Conservation (phyloP, 306 rosid species). For the Gynostemma pentaphyllum region DNA sequence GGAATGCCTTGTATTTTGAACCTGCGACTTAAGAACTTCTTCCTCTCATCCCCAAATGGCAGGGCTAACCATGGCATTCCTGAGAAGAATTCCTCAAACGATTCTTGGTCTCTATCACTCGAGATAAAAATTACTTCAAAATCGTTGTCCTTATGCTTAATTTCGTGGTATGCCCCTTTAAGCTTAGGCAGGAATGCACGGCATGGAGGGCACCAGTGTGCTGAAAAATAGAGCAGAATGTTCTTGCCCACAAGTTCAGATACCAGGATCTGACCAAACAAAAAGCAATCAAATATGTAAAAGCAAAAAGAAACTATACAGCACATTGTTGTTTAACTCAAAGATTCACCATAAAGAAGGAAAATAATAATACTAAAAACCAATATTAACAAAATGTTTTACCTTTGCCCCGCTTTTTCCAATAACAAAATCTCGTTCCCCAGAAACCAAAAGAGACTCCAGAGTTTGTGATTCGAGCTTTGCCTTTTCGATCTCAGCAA, state of each 20-base stretch:
- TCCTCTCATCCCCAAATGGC: constrained; percentile 67
- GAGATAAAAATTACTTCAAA: constrained; percentile 67
- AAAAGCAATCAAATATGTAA: not conserved
- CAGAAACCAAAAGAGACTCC: constrained; percentile 46
- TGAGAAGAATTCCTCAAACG: constrained; percentile 48
- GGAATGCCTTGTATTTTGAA: constrained; percentile 62
- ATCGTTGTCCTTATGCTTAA: constrained; percentile 39
- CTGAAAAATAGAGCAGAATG: constrained; percentile 76
- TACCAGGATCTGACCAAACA: constrained; percentile 39
- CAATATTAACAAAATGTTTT: not conserved
- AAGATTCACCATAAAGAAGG: no score
- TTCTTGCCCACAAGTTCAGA: constrained; percentile 55
- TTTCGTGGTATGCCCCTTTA: constrained; percentile 37
- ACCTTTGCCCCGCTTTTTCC: constrained; percentile 48
- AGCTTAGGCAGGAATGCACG: constrained; percentile 70
- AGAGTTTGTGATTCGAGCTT: constrained; percentile 49
- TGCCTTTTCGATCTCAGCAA: constrained; percentile 42
- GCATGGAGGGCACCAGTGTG: constrained; percentile 77
- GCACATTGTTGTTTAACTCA: not conserved
- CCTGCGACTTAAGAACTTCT: constrained; percentile 32
- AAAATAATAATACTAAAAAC: not conserved
- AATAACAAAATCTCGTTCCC: constrained; percentile 35
- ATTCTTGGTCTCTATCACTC: constrained; percentile 46
- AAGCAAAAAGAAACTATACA: not conserved
- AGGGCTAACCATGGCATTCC: constrained; percentile 85